A percentile compares a stretch with the other conserved stretches of the same genome.
phyloP scores from a whole-genome alignment of 139 green algal genomes.

The Chlorella sp. region DNA sequence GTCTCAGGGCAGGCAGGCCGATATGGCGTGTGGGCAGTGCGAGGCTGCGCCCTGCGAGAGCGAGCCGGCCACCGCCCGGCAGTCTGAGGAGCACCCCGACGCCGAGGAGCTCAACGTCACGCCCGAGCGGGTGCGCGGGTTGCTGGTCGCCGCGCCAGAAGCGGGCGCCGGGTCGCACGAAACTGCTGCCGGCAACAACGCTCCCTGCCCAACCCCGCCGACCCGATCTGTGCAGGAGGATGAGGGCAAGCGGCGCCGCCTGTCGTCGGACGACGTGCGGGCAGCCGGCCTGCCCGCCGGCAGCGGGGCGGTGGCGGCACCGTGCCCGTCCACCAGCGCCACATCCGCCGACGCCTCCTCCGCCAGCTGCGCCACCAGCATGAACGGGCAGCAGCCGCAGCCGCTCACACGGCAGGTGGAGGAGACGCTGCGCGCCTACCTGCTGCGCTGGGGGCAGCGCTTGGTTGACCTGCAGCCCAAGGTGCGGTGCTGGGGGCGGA shows the following conservation, averaged over 20 bases:
- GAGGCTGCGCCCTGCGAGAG: too few relatives aligned
- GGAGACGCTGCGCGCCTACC: slow-evolving; percentile 5
- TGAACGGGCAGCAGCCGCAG: neutral
- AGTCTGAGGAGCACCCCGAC: neutral
- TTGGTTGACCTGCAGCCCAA: slow-evolving; percentile 49
- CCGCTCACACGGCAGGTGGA: neutral
- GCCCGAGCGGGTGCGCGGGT: neutral
- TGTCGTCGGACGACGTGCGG: neutral
- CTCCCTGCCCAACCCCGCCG: neutral
- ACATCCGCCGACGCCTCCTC: neutral
- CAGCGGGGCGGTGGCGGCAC: too few relatives aligned
- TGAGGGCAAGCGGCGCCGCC: neutral
- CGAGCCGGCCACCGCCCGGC: neutral
- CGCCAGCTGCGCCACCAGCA: slow-evolving; percentile 3
- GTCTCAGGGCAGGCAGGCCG: too few relatives aligned
- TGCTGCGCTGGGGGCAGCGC: slow-evolving; percentile 21
- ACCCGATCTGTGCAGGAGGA: neutral
- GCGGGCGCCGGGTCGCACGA: neutral
- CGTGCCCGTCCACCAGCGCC: neutral
- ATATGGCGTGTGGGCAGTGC: too few relatives aligned
- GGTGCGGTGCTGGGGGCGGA: neutral
- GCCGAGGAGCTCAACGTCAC: neutral
- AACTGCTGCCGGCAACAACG: neutral
- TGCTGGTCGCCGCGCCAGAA: too few relatives aligned
- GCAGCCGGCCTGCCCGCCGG: too few relatives aligned